A percentile compares a stretch with the other conserved stretches of the same genome.
Conservation (phyloP, 2,329 filamentous ascomycete genomes). For the Xylaria digitata region DNA sequence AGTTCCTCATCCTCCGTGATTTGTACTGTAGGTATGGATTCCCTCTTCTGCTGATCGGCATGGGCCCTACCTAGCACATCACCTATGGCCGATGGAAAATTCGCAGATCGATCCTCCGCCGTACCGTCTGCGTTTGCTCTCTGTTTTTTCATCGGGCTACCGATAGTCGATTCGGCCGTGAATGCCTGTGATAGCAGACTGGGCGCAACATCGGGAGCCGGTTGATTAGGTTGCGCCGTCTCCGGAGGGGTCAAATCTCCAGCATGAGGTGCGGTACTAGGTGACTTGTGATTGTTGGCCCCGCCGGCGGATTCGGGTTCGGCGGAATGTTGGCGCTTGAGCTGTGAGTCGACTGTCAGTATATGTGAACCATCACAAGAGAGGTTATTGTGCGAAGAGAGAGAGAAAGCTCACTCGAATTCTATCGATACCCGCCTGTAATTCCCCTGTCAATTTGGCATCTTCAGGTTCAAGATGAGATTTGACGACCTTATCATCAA, state of each 20-base stretch:
- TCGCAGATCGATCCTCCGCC: slow-evolving; percentile 54
- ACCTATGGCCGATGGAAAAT: slow-evolving; percentile 55
- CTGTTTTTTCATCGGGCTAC: slow-evolving; percentile 81
- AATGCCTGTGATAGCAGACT: slow-evolving; percentile 58
- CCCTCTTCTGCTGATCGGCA: slow-evolving; percentile 43
- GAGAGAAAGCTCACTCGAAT: slow-evolving; percentile 72
- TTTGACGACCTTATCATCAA: slow-evolving; percentile 70
- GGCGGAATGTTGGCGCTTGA: slow-evolving; percentile 82
- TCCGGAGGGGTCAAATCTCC: slow-evolving; percentile 57
- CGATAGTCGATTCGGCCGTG: slow-evolving; percentile 63
- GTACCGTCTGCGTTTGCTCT: slow-evolving; percentile 69
- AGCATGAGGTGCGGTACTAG: slow-evolving; percentile 56
- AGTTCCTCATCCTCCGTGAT: slow-evolving; percentile 49
- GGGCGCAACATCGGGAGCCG: slow-evolving; percentile 49
- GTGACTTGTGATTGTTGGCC: slow-evolving; percentile 59
- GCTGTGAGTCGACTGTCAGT: slow-evolving; percentile 60
- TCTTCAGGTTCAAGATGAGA: slow-evolving; percentile 76
- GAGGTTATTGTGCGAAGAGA: neutral
- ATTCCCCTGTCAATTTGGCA: slow-evolving; percentile 75
- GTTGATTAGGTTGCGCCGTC: slow-evolving; percentile 49
- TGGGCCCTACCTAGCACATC: slow-evolving; percentile 54
- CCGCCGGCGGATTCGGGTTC: slow-evolving; percentile 68
- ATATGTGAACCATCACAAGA: slow-evolving; percentile 10
- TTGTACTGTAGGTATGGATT: slow-evolving; percentile 36
- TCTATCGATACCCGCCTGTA: slow-evolving; percentile 83